A percentile compares a stretch with the other conserved stretches of the same genome.
phyloP scores from a whole-genome alignment of 202 grass and related monocot species.

The Hordeum pubiflorum region DNA sequence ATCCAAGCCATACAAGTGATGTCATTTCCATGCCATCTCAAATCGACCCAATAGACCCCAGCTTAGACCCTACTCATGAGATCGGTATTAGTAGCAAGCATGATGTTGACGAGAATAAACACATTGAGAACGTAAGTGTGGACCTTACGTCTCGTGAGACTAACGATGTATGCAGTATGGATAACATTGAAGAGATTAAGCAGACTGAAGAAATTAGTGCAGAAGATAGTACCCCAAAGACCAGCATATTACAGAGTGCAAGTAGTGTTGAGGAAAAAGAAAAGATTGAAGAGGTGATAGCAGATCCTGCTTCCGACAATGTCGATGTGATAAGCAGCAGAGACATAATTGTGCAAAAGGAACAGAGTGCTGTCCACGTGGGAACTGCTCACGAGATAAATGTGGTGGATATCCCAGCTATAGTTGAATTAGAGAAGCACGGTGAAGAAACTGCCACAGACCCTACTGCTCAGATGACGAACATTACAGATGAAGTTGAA shows the following conservation, averaged over 20 bases:
- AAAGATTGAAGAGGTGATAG: background rate
- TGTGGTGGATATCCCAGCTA: background rate
- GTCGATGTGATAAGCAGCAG: background rate
- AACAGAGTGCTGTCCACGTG: background rate
- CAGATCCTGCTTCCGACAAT: background rate
- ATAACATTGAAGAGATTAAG: conserved; percentile 24
- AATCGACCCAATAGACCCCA: conserved; percentile 10
- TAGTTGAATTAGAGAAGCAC: background rate
- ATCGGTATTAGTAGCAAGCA: conserved; percentile 6
- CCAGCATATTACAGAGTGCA: background rate
- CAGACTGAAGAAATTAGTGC: conserved; percentile 18
- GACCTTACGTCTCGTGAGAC: background rate
- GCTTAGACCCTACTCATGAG: background rate
- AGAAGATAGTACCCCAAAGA: background rate
- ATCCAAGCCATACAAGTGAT: background rate
- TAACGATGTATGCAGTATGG: background rate
- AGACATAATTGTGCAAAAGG: conserved; percentile 26
- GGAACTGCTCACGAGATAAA: background rate
- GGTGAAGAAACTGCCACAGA: background rate
- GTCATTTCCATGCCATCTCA: background rate
- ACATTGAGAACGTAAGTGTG: background rate
- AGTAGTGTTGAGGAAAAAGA: conserved; percentile 14
- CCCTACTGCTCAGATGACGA: background rate
- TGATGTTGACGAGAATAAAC: conserved; percentile 6
- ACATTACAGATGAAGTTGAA: conserved; percentile 11